Conservation (phyloP, 2,329 filamentous ascomycete genomes). For the Aspergillus sp. region DNA sequence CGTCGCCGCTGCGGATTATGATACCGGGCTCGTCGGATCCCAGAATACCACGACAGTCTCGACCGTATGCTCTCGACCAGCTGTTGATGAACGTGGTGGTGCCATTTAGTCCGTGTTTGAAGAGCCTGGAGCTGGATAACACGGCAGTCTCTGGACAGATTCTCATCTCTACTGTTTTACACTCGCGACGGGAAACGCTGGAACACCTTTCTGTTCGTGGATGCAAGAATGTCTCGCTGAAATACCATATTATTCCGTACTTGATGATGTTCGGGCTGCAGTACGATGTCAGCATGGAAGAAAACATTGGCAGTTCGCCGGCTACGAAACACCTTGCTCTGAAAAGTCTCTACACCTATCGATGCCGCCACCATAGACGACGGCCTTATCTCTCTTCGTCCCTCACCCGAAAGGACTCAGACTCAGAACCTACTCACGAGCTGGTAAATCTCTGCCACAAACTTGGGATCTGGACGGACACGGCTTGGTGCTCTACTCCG, state of each 20-base stretch:
- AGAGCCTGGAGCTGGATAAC: slow-evolving; percentile 60
- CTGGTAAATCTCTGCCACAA: slow-evolving; percentile 59
- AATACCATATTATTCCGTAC: slow-evolving; percentile 64
- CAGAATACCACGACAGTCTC: slow-evolving; percentile 49
- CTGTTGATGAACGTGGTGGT: slow-evolving; percentile 56
- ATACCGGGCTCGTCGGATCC: slow-evolving; percentile 34
- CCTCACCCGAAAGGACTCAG: slow-evolving; percentile 56
- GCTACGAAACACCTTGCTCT: slow-evolving; percentile 49
- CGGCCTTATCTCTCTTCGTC: slow-evolving; percentile 59
- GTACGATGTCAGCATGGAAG: slow-evolving; percentile 46
- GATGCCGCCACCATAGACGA: slow-evolving; percentile 62
- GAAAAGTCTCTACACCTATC: slow-evolving; percentile 61
- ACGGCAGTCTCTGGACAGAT: slow-evolving; percentile 60
- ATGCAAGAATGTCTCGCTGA: slow-evolving; percentile 64
- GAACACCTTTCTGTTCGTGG: slow-evolving; percentile 61
- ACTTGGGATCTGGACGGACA: slow-evolving; percentile 61
- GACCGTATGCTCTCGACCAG: slow-evolving; percentile 59
- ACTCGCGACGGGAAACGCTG: slow-evolving; percentile 54
- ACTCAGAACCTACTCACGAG: slow-evolving; percentile 61
- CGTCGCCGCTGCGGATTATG: slow-evolving; percentile 31
- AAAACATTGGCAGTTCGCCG: slow-evolving; percentile 33
- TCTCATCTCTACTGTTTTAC: slow-evolving; percentile 55
- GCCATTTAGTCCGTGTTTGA: slow-evolving; percentile 57
- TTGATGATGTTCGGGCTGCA: slow-evolving; percentile 49
- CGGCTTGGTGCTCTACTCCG: slow-evolving; percentile 61